Conservation (phyloP, 1,284 basidiomycete species). For the Coniferiporia sulphurascens region DNA sequence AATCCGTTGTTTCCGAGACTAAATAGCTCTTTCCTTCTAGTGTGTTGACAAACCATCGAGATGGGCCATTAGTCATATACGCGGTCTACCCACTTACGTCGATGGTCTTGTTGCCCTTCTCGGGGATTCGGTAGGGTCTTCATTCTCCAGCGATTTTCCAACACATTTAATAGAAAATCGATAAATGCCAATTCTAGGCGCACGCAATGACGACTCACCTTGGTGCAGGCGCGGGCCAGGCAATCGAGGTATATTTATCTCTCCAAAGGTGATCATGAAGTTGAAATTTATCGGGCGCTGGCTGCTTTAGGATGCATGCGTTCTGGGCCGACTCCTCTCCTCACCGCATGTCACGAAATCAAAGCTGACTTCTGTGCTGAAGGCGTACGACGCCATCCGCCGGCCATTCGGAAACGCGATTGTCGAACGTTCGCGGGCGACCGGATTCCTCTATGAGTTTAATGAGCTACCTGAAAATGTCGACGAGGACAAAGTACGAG, state of each 20-base stretch:
- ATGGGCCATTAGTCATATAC: conserved; percentile 26
- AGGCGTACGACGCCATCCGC: conserved; percentile 25
- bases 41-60: conserved; percentile 22
- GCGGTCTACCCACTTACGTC: conserved; percentile 22
- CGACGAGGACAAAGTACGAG: background rate
- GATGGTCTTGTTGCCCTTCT: conserved; percentile 23
- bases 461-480: conserved; percentile 4
- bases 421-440: conserved; percentile 9
- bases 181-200: conserved; percentile 22
- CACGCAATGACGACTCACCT: conserved; percentile 38
- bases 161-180: background rate
- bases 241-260: conserved; percentile 31
- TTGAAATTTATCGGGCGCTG: background rate
- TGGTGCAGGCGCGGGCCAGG: conserved; percentile 37
- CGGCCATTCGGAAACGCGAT: conserved; percentile 20
- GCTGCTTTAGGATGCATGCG: conserved; percentile 31
- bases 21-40: conserved; percentile 12
- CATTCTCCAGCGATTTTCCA: background rate
- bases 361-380: conserved; percentile 21
- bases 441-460: conserved; percentile 16
- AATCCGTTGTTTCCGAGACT: conserved; percentile 7
- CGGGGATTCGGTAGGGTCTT: conserved; percentile 24
- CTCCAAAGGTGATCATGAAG: background rate
- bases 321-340: conserved; percentile 31
- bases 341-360: conserved; percentile 20